Conservation (phyloP, 2,329 filamentous ascomycete species). For the Pyrenophora teres region DNA sequence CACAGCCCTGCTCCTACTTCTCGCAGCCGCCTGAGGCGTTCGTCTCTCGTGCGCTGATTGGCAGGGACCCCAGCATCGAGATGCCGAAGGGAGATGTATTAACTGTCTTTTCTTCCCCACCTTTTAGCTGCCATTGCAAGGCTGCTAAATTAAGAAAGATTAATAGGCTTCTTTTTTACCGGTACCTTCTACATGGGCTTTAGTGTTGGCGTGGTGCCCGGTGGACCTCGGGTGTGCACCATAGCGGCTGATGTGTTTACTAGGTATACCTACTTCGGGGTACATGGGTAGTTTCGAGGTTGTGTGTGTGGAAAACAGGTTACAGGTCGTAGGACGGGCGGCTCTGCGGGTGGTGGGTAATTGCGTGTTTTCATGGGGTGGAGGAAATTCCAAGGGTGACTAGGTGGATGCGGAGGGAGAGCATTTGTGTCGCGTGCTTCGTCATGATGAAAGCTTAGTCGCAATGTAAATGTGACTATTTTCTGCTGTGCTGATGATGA, state of each 20-base stretch:
- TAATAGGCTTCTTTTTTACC: slow-evolving; percentile 1
- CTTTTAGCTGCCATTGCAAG: too few relatives aligned
- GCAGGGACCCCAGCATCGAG: neutral
- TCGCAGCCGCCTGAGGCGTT: neutral
- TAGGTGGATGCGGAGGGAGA: neutral
- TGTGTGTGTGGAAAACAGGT: neutral
- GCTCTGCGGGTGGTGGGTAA: slow-evolving; percentile 34
- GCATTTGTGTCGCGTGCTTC: neutral
- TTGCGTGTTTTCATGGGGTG: neutral
- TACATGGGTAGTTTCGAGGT: neutral
- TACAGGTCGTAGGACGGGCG: slow-evolving; percentile 27
- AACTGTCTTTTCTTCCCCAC: slow-evolving; percentile 11
- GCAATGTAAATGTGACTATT: neutral
- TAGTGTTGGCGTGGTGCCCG: neutral
- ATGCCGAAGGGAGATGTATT: slow-evolving; percentile 11
- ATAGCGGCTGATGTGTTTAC: too few relatives aligned
- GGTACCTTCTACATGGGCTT: slow-evolving; percentile 3
- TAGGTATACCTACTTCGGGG: neutral
- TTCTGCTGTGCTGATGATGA: neutral
- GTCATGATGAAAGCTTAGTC: too few relatives aligned
- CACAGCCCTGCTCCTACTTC: too few relatives aligned
- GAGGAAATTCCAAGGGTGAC: neutral
- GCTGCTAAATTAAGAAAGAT: neutral
- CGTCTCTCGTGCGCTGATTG: neutral
- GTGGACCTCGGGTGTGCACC: too few relatives aligned